These are phyloP conservation scores for Ascochyta rabiei DNA, from an alignment of 2,329 filamentous ascomycete genomes.

Conservation along the genomic window DNA sequence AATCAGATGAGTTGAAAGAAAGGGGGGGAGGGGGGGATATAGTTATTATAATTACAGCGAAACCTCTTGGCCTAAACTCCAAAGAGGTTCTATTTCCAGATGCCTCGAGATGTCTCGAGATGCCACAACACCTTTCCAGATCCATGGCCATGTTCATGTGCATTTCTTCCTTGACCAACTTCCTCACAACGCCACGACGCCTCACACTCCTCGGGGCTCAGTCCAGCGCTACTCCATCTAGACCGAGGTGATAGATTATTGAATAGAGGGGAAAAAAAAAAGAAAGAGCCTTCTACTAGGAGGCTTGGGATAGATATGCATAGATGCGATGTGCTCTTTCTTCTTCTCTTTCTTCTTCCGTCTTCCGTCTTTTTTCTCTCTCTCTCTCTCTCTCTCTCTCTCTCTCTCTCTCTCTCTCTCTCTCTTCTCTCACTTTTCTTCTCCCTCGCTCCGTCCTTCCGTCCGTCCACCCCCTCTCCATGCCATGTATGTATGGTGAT, in stretches of 20 bases:
- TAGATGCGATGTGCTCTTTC: neutral
- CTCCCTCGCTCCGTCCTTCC: neutral
- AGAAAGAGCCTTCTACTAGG: no score
- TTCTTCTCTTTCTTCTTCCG: neutral
- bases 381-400: neutral
- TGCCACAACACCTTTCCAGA: no score
- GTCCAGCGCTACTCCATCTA: no score
- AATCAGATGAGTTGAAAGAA: neutral
- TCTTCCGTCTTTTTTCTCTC: neutral
- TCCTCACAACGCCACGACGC: no score
- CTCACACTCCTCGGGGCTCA: no score
- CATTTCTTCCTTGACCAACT: no score
- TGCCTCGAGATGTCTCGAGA: no score
- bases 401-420: neutral
- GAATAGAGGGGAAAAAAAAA: no score
- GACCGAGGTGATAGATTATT: no score
- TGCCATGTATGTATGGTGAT: conserved; percentile 11
- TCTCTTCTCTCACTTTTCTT: neutral
- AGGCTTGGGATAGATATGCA: neutral
- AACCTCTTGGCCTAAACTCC: no score
- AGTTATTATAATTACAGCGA: conserved; percentile 21
- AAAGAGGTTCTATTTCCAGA: no score
- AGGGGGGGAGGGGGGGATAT: neutral
- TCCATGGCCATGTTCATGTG: no score
- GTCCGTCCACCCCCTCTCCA: neutral